A percentile compares a stretch with the other conserved stretches of the same genome.
Conservation (phyloP, 176 grass and related monocot species). For the Poa pratensis region DNA sequence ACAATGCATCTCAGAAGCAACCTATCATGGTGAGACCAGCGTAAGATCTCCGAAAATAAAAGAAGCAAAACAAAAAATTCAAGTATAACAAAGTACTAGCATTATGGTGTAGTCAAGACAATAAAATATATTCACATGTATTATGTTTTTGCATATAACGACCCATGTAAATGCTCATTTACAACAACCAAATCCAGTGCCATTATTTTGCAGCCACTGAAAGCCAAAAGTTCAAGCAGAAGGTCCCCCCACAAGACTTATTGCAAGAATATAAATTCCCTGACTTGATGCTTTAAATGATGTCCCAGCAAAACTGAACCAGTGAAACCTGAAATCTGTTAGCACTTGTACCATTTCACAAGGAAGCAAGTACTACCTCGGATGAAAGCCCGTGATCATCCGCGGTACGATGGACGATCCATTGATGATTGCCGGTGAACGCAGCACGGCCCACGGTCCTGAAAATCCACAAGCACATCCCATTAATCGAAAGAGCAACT, state of each 20-base stretch:
- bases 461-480: constrained; percentile 27
- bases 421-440: constrained; percentile 68
- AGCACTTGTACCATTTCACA: constrained; percentile 42
- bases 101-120: not conserved
- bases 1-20: constrained; percentile 60
- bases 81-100: not conserved
- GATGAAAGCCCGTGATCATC: constrained; percentile 55
- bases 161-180: constrained; percentile 9
- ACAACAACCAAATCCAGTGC: not conserved
- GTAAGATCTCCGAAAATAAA: constrained; percentile 21
- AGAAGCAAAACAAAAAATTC: not conserved
- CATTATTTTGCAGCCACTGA: constrained; percentile 39
- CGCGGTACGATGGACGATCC: constrained; percentile 61
- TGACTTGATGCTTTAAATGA: constrained; percentile 41
- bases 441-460: constrained; percentile 75
- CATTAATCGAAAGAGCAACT: constrained; percentile 30
- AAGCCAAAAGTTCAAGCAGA: constrained; percentile 40
- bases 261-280: constrained; percentile 39
- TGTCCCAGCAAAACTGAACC: constrained; percentile 48
- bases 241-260: constrained; percentile 37
- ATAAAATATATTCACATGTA: not conserved
- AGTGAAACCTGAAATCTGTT: constrained; percentile 51
- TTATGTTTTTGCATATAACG: not conserved
- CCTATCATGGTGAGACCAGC: constrained; percentile 43
- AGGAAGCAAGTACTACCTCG: constrained; percentile 56